A percentile compares a stretch with the other conserved stretches of the same genome.
Evolutionary conservation across 108 stramenopile genomes (phyloP).

Genomic region (Craspedostauros australis): DNA sequence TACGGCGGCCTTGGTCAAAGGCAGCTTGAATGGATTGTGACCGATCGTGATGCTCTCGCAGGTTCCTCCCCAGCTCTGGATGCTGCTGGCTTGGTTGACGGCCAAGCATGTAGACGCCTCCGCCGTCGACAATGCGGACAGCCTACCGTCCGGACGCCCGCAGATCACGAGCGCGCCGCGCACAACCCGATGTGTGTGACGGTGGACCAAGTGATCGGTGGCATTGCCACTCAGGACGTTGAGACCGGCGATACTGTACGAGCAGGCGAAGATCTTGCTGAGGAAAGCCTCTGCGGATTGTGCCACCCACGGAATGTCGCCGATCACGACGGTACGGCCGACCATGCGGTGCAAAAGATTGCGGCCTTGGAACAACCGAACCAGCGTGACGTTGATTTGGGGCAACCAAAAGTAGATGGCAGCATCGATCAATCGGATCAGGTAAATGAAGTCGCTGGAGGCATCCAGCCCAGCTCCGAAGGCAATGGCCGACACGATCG

Average conservation of each 20-base stretch:
- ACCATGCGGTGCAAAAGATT: constrained; percentile 66
- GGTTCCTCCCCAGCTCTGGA: constrained; percentile 58
- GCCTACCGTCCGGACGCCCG: constrained; percentile 81
- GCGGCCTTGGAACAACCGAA: constrained; percentile 59
- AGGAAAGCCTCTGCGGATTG: constrained; percentile 74
- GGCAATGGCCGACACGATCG: constrained; percentile 43
- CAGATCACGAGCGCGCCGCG: constrained; percentile 67
- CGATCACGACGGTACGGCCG: constrained; percentile 75
- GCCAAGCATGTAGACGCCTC: constrained; percentile 63
- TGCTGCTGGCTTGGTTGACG: constrained; percentile 73
- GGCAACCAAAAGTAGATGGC: constrained; percentile 71
- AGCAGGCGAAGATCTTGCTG: constrained; percentile 69
- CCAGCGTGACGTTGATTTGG: constrained; percentile 56
- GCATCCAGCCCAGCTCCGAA: constrained; percentile 24
- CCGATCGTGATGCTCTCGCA: constrained; percentile 79
- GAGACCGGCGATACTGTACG: constrained; percentile 65
- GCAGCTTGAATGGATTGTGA: constrained; percentile 72
- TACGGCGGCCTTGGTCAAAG: constrained; percentile 34
- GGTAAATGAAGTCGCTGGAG: constrained; percentile 9
- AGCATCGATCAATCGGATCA: constrained; percentile 62
- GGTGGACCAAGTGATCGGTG: constrained; percentile 77
- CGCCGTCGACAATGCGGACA: constrained; percentile 64
- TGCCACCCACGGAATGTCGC: constrained; percentile 72
- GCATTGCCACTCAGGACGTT: constrained; percentile 70
- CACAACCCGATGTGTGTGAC: constrained; percentile 59